Percentiles rank a stretch among this genome's conserved stretches.
Conservation (phyloP, 495 filamentous ascomycete species). For the Hypoxylon perforatum region DNA sequence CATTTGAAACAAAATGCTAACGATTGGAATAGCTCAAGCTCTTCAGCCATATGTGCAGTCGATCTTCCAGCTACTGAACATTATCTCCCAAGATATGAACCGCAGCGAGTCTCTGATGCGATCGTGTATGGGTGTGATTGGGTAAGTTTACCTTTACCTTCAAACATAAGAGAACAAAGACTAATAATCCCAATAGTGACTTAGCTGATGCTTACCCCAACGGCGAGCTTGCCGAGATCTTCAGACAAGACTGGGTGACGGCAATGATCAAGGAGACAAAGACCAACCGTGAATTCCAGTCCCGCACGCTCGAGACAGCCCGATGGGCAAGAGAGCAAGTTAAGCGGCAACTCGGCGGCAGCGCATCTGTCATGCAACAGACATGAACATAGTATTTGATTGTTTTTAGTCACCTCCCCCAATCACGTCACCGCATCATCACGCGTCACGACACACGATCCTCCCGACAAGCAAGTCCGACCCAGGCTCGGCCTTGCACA, state of each 20-base stretch:
- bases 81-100: conserved; percentile 81
- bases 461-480: conserved; percentile 45
- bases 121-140: conserved; percentile 94
- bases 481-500: conserved; percentile 39
- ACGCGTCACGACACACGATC: conserved; percentile 41
- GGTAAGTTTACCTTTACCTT: conserved; percentile 65
- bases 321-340: conserved; percentile 98
- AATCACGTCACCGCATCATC: conserved; percentile 21
- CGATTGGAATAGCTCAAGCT: conserved; percentile 64
- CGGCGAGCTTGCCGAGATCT: conserved; percentile 83
- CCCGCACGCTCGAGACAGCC: conserved; percentile 90
- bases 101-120: conserved; percentile 92
- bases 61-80: conserved; percentile 89
- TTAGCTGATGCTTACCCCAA: conserved; percentile 92
- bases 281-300: conserved; percentile 81
- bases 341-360: conserved; percentile 82
- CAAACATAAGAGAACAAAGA: conserved; percentile 22
- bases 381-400: conserved; percentile 47
- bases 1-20: conserved; percentile 24
- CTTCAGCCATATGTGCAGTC: conserved; percentile 83
- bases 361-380: conserved; percentile 58
- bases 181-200: conserved; percentile 72
- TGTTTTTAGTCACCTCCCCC: conserved; percentile 17
- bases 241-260: conserved; percentile 90
- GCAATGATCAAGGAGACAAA: conserved; percentile 87